Evolutionary conservation across 495 filamentous ascomycete species (phyloP).

Genomic region (Penicillium nucicola): DNA sequence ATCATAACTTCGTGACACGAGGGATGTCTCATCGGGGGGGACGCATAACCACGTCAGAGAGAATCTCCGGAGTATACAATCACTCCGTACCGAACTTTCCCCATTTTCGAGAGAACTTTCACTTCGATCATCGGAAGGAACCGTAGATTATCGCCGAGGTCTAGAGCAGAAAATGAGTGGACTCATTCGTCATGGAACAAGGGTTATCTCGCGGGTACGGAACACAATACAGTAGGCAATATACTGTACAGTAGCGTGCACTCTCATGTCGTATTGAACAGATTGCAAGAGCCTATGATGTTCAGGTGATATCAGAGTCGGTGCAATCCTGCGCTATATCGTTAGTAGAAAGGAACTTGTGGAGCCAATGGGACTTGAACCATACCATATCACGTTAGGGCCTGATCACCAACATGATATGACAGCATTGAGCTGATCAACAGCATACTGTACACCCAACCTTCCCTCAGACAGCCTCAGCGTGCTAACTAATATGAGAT

Average conservation of each 20-base stretch:
- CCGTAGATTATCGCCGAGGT: neutral
- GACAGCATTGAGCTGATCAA: neutral
- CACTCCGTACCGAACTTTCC: neutral
- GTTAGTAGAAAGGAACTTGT: slow-evolving; percentile 3
- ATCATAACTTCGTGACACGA: neutral
- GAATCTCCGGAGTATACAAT: neutral
- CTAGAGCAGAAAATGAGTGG: neutral
- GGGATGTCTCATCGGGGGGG: neutral
- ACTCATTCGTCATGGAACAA: neutral
- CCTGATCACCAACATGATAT: slow-evolving; percentile 1
- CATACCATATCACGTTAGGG: neutral
- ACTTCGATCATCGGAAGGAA: neutral
- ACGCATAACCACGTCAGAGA: neutral
- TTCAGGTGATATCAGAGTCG: slow-evolving; percentile 8
- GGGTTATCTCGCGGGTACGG: neutral
- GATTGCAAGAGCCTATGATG: neutral
- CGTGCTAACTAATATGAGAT: too few relatives aligned
- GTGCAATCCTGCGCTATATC: slow-evolving; percentile 2
- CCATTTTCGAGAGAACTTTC: neutral
- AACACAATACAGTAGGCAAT: too few relatives aligned
- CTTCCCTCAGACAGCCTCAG: too few relatives aligned
- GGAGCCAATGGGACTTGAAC: slow-evolving; percentile 1
- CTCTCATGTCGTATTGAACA: neutral
- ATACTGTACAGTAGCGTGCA: too few relatives aligned
- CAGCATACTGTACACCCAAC: too few relatives aligned